phyloP scores from a whole-genome alignment of 179 eudicot genomes.

The Silene vulgaris region DNA sequence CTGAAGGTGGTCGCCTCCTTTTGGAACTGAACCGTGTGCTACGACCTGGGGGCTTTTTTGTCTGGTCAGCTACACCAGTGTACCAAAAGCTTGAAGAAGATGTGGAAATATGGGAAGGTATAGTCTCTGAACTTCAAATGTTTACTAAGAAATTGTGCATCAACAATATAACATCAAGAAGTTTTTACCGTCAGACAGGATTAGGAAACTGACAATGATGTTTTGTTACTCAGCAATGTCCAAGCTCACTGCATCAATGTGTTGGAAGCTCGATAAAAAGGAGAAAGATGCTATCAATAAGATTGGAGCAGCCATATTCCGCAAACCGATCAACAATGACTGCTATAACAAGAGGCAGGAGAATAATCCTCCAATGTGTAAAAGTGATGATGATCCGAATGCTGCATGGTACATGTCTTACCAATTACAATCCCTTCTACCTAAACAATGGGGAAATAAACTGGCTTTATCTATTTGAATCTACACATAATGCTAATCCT shows the following conservation, averaged over 20 bases:
- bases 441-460: background rate
- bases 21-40: constrained; percentile 74
- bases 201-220: constrained; percentile 17
- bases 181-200: background rate
- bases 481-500: background rate
- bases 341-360: constrained; percentile 68
- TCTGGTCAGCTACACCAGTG: constrained; percentile 89
- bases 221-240: constrained; percentile 55
- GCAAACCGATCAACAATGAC: constrained; percentile 59
- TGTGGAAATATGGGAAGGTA: constrained; percentile 84
- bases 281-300: constrained; percentile 54
- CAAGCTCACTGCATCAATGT: constrained; percentile 56
- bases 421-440: background rate
- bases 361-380: constrained; percentile 65
- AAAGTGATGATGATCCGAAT: constrained; percentile 65
- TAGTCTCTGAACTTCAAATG: background rate
- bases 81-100: constrained; percentile 72
- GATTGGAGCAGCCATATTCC: constrained; percentile 63
- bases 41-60: constrained; percentile 78
- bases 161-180: background rate
- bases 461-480: background rate
- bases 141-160: constrained; percentile 1
- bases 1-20: constrained; percentile 33
- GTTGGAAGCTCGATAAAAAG: constrained; percentile 74
- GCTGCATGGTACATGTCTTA: constrained; percentile 68